phyloP scores from a whole-genome alignment of 495 filamentous ascomycete genomes.

The Xylaria acuta region DNA sequence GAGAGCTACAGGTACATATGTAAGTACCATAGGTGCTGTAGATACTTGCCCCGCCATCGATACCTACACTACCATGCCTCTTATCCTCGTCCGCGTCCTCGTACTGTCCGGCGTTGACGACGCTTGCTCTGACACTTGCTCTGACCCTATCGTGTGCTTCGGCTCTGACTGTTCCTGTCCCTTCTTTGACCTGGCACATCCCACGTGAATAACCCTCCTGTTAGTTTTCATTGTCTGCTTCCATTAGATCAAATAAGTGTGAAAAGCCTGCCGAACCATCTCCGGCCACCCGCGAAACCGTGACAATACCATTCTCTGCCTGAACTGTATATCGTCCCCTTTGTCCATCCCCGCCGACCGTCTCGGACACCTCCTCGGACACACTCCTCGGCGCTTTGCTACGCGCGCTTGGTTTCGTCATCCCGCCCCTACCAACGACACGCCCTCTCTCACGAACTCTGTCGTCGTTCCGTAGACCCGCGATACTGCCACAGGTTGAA shows the following conservation, averaged over 20 bases:
- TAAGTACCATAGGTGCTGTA: constrained; percentile 3
- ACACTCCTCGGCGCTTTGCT: constrained; percentile 14
- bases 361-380: constrained; percentile 12
- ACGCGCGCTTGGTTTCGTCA: constrained; percentile 15
- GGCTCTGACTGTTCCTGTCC: constrained; percentile 14
- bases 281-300: constrained; percentile 9
- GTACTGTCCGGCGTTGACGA: constrained; percentile 21
- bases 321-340: constrained; percentile 19
- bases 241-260: constrained; percentile 6
- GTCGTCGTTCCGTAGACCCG: neutral
- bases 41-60: constrained; percentile 18
- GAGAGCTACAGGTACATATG: neutral
- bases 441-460: neutral
- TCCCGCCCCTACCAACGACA: constrained; percentile 12
- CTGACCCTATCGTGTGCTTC: constrained; percentile 14
- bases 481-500: neutral
- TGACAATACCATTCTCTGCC: constrained; percentile 29
- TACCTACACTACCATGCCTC: neutral
- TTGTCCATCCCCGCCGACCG: constrained; percentile 24
- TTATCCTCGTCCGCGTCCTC: constrained; percentile 16
- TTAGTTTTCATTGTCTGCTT: constrained; percentile 9
- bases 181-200: constrained; percentile 4
- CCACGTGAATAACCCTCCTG: constrained; percentile 12
- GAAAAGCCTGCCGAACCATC: constrained; percentile 10
- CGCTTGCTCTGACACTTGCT: constrained; percentile 13